These are phyloP conservation scores for Cladorrhinum sp. DNA, from an alignment of 2,329 filamentous ascomycete species.

Conservation along the genomic window DNA sequence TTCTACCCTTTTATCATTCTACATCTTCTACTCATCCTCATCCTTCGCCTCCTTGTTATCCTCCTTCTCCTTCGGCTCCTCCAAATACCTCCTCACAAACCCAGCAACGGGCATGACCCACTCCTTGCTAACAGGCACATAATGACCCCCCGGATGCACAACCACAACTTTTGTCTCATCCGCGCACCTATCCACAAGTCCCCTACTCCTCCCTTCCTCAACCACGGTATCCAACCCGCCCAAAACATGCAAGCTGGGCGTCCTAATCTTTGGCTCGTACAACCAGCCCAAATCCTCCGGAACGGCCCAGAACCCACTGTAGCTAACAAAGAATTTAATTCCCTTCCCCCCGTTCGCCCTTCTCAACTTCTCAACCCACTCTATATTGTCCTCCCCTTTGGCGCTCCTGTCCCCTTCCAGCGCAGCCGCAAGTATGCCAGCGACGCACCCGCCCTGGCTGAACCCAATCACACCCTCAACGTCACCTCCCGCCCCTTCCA, in stretches of 20 bases:
- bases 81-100: constrained; percentile 32
- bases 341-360: constrained; percentile 46
- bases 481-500: constrained; percentile 42
- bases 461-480: constrained; percentile 76
- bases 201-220: constrained; percentile 68
- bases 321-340: constrained; percentile 70
- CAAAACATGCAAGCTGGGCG: constrained; percentile 77
- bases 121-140: constrained; percentile 79
- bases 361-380: constrained; percentile 46
- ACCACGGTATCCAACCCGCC: constrained; percentile 87
- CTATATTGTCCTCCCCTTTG: constrained; percentile 20
- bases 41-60: background rate
- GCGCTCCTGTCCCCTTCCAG: constrained; percentile 53
- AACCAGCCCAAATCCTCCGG: constrained; percentile 62
- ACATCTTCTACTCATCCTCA: constrained; percentile 1
- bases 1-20: background rate
- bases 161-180: constrained; percentile 45
- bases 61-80: constrained; percentile 1
- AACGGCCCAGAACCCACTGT: constrained; percentile 72
- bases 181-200: constrained; percentile 63
- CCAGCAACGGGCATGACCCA: constrained; percentile 68
- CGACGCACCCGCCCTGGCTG: constrained; percentile 72
- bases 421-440: constrained; percentile 69
- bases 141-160: constrained; percentile 85
- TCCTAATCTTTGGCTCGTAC: constrained; percentile 72